phyloP scores from a whole-genome alignment of 2,329 filamentous ascomycete genomes.

The Cercospora zeina region DNA sequence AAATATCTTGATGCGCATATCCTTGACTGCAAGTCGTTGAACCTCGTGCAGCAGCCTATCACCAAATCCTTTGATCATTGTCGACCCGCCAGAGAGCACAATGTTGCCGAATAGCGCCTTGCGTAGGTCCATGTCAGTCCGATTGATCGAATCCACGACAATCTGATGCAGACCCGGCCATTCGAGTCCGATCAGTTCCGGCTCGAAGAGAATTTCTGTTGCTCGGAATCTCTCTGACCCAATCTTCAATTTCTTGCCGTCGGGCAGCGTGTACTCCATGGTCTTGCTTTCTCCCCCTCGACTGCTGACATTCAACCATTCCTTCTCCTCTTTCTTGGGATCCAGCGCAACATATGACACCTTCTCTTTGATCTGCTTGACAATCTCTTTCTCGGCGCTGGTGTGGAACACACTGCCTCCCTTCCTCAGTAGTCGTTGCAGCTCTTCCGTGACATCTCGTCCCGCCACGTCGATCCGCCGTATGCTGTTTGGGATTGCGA shows the following conservation, averaged over 20 bases:
- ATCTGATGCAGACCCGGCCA: slow-evolving; percentile 98
- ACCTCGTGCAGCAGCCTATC: slow-evolving; percentile 90
- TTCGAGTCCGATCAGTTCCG: slow-evolving; percentile 93
- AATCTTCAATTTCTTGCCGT: slow-evolving; percentile 92
- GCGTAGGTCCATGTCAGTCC: slow-evolving; percentile 91
- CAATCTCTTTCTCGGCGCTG: slow-evolving; percentile 98
- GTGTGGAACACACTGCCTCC: slow-evolving; percentile 94
- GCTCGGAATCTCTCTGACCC: slow-evolving; percentile 93
- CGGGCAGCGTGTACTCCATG: slow-evolving; percentile 84
- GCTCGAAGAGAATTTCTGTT: slow-evolving; percentile 95
- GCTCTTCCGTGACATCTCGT: slow-evolving; percentile 90
- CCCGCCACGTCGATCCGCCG: slow-evolving; percentile 94
- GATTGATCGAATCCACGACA: slow-evolving; percentile 90
- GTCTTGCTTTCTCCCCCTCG: slow-evolving; percentile 67
- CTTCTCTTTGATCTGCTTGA: slow-evolving; percentile 93
- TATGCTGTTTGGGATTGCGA: slow-evolving; percentile 94
- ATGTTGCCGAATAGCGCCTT: slow-evolving; percentile 96
- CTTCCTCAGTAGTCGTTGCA: slow-evolving; percentile 88
- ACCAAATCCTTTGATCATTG: slow-evolving; percentile 93
- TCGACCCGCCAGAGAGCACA: slow-evolving; percentile 92
- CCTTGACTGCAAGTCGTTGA: slow-evolving; percentile 90
- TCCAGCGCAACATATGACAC: slow-evolving; percentile 88
- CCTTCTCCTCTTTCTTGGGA: slow-evolving; percentile 92
- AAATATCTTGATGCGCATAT: slow-evolving; percentile 99
- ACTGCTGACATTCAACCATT: slow-evolving; percentile 72